A percentile compares a stretch with the other conserved stretches of the same genome.
Conservation (phyloP, 352 stramenopile genomes). For the Phytophthora pluvialis region DNA sequence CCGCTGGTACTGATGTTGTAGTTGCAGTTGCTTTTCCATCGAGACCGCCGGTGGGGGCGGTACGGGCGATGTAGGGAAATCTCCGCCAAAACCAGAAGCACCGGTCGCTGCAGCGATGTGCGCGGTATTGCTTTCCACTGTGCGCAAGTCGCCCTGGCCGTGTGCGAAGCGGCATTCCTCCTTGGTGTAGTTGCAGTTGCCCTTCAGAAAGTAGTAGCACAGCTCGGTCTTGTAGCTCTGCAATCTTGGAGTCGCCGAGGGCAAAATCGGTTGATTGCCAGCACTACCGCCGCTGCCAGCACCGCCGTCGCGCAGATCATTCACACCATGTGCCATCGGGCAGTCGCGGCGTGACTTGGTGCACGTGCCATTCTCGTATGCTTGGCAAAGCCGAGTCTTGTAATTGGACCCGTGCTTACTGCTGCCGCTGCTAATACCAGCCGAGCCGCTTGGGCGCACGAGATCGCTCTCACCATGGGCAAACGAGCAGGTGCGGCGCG, state of each 20-base stretch:
- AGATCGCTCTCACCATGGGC: constrained; percentile 86
- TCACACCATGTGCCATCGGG: constrained; percentile 76
- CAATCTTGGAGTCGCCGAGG: constrained; percentile 61
- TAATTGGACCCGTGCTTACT: constrained; percentile 51
- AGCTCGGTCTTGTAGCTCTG: constrained; percentile 92
- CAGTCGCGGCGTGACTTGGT: constrained; percentile 81
- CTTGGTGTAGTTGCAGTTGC: constrained; percentile 90
- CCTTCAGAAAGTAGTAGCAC: constrained; percentile 90
- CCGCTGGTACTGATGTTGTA: constrained; percentile 74
- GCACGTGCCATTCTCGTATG: constrained; percentile 77
- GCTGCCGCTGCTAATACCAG: constrained; percentile 3
- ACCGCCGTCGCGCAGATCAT: constrained; percentile 66
- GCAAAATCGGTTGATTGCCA: constrained; percentile 40
- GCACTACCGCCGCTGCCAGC: constrained; percentile 20
- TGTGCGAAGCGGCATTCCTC: constrained; percentile 90
- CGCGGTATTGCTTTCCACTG: constrained; percentile 83
- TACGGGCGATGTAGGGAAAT: constrained; percentile 36
- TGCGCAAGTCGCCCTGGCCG: constrained; percentile 78
- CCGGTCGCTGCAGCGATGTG: constrained; percentile 52
- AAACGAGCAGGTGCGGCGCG: constrained; percentile 86
- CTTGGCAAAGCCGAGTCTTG: constrained; percentile 84
- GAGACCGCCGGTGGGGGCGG: constrained; percentile 32
- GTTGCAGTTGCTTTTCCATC: constrained; percentile 61
- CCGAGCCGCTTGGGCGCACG: constrained; percentile 41
- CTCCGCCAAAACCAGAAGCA: constrained; percentile 21